Base-by-base conservation (phyloP, 371 early-diverging fungal genomes). In the Mortierella sp. region DNA sequence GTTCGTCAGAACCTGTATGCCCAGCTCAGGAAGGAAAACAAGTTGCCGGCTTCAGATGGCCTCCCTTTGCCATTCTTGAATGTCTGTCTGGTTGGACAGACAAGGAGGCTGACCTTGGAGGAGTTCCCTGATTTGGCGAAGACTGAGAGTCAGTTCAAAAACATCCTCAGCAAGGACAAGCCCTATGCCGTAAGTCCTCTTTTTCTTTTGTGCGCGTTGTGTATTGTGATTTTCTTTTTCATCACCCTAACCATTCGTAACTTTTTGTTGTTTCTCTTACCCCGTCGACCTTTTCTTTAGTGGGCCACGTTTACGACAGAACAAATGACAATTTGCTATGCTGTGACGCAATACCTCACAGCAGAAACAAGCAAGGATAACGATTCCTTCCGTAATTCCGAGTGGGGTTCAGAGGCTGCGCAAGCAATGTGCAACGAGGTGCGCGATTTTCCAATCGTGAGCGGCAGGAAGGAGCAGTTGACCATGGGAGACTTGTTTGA, bases 1-100 rank as follows among this genome's bases (percentile, higher is more conserved):
- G 74, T 83, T 10, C 79, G 83, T 21, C 83, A 83, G 19, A 34
- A 21, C n/a, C n/a, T 83, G 26, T 79, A 83, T 21, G 50, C 65
- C 5, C 38, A 73, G 6, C 11, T 83, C 65, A 70, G 78, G 6
- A 60, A 75, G 13, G 34, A 24, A 0, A 72, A 65, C 13, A 34
- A 60, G 28, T 34, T 82, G 28, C 82, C 82, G 3, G 44, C 7
- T 2, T 58, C 65, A 0, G 82, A 82, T 44, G 74, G 71, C 31
- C 11, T 57, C 1, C 74, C 70, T 0, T 34, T 78, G 8, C 54
- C 63, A 7, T 80, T 55, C 57, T 28, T 31, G 1, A 73, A 4
- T 8, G 21, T 73, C 28, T 80, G 76, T 42, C 55, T 82, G 10
- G 82, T 78, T 0, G 82, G 82, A 1, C 74, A 77, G 42, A 78